Percentiles rank a stretch among this genome's conserved stretches.
These are phyloP conservation scores for Colletotrichum spinosum DNA, from an alignment of 2,329 filamentous ascomycete genomes.

Conservation along the genomic window DNA sequence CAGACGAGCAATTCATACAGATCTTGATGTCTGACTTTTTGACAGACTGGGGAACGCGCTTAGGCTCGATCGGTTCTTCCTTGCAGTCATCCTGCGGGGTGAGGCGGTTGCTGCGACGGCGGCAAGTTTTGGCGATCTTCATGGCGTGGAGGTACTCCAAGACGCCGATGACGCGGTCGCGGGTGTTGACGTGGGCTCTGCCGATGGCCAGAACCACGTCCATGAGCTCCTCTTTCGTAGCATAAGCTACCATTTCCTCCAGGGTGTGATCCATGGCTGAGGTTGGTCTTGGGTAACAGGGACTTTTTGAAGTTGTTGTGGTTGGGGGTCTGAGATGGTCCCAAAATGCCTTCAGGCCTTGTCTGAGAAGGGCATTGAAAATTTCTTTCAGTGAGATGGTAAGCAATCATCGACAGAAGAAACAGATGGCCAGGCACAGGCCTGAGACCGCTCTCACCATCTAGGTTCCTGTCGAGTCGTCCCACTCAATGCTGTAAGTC, in stretches of 20 bases:
- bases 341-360: too few species aligned
- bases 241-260: neutral
- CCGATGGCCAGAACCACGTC: slow-evolving; percentile 14
- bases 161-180: slow-evolving; percentile 8
- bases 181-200: slow-evolving; percentile 14
- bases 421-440: too few species aligned
- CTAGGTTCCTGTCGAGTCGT: too few species aligned
- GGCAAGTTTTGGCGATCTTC: too few species aligned
- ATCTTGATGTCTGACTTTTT: slow-evolving; percentile 5
- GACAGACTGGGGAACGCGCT: too few species aligned
- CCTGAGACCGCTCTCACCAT: too few species aligned
- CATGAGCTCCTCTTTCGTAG: slow-evolving; percentile 21
- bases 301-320: neutral
- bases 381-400: too few species aligned
- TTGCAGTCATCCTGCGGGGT: slow-evolving; percentile 15
- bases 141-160: slow-evolving; percentile 16
- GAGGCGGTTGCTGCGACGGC: slow-evolving; percentile 12
- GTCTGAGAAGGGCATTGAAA: neutral
- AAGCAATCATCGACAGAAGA: too few species aligned
- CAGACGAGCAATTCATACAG: slow-evolving; percentile 14
- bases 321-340: too few species aligned
- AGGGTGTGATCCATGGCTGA: neutral
- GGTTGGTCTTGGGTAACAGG: neutral
- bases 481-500: too few species aligned
- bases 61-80: neutral